A percentile compares a stretch with the other conserved stretches of the same genome.
Evolutionary conservation across 768 basidiomycete genomes (phyloP).

Genomic region (Russula olivacea): DNA sequence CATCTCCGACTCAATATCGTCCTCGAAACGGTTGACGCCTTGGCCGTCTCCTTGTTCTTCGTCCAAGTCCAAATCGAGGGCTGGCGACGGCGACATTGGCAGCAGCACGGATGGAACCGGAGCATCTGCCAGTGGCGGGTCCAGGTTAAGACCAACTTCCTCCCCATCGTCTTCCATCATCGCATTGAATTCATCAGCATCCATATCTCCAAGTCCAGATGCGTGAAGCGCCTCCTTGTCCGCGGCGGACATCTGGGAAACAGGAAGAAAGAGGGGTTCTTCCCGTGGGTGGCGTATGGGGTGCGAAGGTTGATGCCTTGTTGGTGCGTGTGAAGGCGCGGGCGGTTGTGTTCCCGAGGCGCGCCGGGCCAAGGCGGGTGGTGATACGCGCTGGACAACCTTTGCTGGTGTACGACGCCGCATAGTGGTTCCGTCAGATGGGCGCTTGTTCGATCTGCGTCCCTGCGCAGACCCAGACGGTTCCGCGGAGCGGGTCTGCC

Average conservation of each 20-base stretch:
- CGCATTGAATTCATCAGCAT: conserved; percentile 51
- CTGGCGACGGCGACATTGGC: not conserved
- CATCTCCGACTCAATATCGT: conserved; percentile 23
- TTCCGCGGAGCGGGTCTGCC: conserved; percentile 10
- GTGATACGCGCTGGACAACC: conserved; percentile 23
- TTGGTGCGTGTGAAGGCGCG: not conserved
- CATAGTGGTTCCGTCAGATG: conserved; percentile 6
- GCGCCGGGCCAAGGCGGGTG: conserved; percentile 4
- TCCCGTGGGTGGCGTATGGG: not conserved
- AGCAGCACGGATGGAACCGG: not conserved
- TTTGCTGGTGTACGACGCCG: conserved; percentile 16
- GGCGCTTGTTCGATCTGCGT: conserved; percentile 14
- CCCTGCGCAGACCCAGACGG: conserved; percentile 7
- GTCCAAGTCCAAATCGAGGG: not conserved
- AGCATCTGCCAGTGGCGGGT: not conserved
- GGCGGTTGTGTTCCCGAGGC: conserved; percentile 26
- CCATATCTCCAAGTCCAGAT: conserved; percentile 65
- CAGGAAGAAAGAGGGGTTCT: conserved; percentile 34
- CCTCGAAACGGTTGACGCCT: conserved; percentile 5
- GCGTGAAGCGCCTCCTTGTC: conserved; percentile 48
- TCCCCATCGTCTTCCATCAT: conserved; percentile 57
- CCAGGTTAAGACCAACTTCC: conserved; percentile 36
- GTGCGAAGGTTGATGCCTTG: not conserved
- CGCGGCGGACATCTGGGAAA: conserved; percentile 44
- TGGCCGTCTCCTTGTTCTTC: conserved; percentile 6